phyloP scores from a whole-genome alignment of 495 filamentous ascomycete genomes.

The Penicillium canescens region DNA sequence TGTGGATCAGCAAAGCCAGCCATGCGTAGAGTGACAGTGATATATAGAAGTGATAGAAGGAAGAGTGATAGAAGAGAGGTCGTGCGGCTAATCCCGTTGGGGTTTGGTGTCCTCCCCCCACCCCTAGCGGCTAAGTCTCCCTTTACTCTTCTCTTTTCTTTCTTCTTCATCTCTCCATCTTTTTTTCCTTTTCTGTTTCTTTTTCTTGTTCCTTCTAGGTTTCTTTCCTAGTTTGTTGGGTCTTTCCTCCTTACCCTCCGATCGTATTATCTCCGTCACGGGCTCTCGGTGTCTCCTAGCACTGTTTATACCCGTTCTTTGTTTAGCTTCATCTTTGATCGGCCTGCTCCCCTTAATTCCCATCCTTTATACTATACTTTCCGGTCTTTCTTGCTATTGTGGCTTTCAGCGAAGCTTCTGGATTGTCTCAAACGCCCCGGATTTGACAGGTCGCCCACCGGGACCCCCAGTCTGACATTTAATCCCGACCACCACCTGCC shows the following conservation, averaged over 20 bases:
- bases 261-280: slow-evolving; percentile 4
- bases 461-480: slow-evolving; percentile 7
- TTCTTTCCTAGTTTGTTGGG: slow-evolving; percentile 18
- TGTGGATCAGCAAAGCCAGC: slow-evolving; percentile 32
- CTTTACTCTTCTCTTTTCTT: slow-evolving; percentile 18
- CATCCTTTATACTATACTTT: slow-evolving; percentile 14
- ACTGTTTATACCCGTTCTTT: slow-evolving; percentile 16
- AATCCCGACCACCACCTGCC: slow-evolving; percentile 18
- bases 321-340: slow-evolving; percentile 8
- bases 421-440: slow-evolving; percentile 9
- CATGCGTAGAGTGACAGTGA: slow-evolving; percentile 20
- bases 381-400: slow-evolving; percentile 12
- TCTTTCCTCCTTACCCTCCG: slow-evolving; percentile 6
- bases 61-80: slow-evolving; percentile 5
- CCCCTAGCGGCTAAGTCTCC: slow-evolving; percentile 39
- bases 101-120: slow-evolving; percentile 33
- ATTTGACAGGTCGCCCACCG: slow-evolving; percentile 9
- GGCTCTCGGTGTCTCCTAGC: slow-evolving; percentile 2
- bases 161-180: slow-evolving; percentile 18
- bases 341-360: slow-evolving; percentile 2
- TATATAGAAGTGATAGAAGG: background rate
- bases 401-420: slow-evolving; percentile 9
- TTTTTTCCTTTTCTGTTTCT: slow-evolving; percentile 18
- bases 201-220: slow-evolving; percentile 15
- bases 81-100: slow-evolving; percentile 28